A percentile compares a stretch with the other conserved stretches of the same genome.
phyloP scores from a whole-genome alignment of 176 grass and related monocot species.

The Luzula sylvatica region DNA sequence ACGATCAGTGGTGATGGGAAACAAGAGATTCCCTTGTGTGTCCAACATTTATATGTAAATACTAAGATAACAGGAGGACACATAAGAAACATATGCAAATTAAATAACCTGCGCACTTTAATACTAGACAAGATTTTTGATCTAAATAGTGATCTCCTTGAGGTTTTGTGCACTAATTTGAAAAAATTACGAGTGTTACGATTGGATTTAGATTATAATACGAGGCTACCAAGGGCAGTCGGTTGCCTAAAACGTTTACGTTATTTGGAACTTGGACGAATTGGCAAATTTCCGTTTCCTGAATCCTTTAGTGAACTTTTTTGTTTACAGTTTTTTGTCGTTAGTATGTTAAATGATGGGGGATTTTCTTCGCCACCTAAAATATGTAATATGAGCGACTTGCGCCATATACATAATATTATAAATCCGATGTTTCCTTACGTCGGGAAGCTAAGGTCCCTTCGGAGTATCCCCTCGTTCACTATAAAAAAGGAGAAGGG shows the following conservation, averaged over 20 bases:
- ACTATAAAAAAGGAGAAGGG: no score
- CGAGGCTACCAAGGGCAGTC: neutral
- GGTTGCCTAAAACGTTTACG: slow-evolving; percentile 7
- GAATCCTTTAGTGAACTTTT: neutral
- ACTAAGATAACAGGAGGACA: neutral
- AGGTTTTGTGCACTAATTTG: neutral
- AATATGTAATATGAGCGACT: no score
- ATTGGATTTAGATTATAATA: neutral
- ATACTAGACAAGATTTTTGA: neutral
- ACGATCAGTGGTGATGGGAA: neutral
- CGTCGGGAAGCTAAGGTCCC: no score
- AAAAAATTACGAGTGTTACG: slow-evolving; percentile 17
- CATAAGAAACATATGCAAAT: neutral
- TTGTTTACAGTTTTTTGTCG: no score
- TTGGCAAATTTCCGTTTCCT: neutral
- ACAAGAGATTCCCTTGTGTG: neutral
- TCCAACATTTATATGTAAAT: slow-evolving; percentile 4
- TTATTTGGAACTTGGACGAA: neutral
- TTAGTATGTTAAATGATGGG: no score
- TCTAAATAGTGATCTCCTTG: neutral
- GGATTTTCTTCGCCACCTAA: no score
- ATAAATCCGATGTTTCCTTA: no score
- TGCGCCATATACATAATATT: no score
- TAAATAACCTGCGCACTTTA: neutral
- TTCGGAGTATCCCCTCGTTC: no score